phyloP scores from a whole-genome alignment of 371 early-diverging fungal genomes.

The Polyrhizophydium stewartii region DNA sequence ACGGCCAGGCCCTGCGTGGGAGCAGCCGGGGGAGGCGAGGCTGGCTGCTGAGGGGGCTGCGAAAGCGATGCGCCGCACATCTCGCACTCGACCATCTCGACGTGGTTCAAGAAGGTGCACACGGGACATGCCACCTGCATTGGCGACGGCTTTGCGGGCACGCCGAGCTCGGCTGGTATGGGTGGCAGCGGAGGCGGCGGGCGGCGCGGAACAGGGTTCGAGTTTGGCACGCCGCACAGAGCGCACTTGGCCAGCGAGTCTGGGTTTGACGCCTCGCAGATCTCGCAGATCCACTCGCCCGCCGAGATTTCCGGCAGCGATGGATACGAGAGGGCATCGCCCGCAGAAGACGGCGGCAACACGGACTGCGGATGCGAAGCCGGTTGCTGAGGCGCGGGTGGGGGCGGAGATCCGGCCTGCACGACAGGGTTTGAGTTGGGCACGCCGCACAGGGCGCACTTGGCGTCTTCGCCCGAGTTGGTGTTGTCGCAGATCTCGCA shows the following conservation, averaged over 20 bases:
- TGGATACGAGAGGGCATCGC: too few relatives aligned
- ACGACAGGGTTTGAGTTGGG: conserved; percentile 9
- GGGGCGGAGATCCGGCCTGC: too few relatives aligned
- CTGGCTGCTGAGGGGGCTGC: conserved; percentile 1
- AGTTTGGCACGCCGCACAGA: conserved; percentile 12
- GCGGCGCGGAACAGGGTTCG: background rate
- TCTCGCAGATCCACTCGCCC: background rate
- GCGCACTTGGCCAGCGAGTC: conserved; percentile 4
- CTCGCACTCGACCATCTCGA: conserved; percentile 70
- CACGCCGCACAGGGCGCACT: conserved; percentile 76
- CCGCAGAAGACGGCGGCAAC: too few relatives aligned
- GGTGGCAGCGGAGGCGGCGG: background rate
- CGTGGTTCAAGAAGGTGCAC: conserved; percentile 83
- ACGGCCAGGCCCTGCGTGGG: background rate
- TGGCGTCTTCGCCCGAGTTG: conserved; percentile 44
- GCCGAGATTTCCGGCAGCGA: background rate
- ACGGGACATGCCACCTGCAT: conserved; percentile 11
- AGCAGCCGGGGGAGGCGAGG: background rate
- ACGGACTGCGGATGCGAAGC: too few relatives aligned
- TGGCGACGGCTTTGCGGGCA: background rate
- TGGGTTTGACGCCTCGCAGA: background rate
- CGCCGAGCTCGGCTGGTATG: background rate
- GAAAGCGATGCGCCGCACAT: conserved; percentile 26
- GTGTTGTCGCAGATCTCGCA: conserved; percentile 70
- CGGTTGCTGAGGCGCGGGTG: too few relatives aligned